Percentiles rank a stretch among this genome's conserved stretches.
These are phyloP conservation scores for Fonsecaea pedrosoi DNA, from an alignment of 2,329 filamentous ascomycete species.

Conservation along the genomic window DNA sequence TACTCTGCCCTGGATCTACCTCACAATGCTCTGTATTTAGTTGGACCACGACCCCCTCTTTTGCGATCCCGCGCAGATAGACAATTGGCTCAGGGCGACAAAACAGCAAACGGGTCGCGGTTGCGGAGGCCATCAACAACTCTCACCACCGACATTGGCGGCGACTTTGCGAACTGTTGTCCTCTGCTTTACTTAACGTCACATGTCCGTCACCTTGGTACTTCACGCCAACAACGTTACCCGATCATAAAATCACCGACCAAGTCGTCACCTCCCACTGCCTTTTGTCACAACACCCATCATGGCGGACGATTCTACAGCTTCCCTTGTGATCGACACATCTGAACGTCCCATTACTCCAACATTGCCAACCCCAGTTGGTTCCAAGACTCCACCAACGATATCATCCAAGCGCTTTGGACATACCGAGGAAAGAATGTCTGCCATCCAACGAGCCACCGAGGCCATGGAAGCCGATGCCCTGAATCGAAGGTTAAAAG, in stretches of 20 bases:
- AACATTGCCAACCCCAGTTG: conserved; percentile 61
- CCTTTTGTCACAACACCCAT: conserved; percentile 14
- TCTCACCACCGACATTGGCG: conserved; percentile 2
- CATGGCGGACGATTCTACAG: conserved; percentile 33
- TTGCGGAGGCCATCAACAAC: conserved; percentile 29
- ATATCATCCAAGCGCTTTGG: conserved; percentile 56
- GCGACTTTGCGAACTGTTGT: conserved; percentile 1
- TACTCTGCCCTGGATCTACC: neutral
- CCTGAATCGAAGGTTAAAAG: conserved; percentile 65
- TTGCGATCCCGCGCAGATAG: conserved; percentile 6
- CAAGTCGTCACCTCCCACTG: conserved; percentile 7
- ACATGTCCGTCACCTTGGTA: conserved; percentile 15
- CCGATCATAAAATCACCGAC: neutral
- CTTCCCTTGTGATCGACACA: conserved; percentile 23
- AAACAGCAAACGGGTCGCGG: conserved; percentile 28
- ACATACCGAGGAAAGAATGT: conserved; percentile 32
- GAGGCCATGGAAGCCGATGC: conserved; percentile 66
- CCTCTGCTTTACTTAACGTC: conserved; percentile 16
- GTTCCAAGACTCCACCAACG: conserved; percentile 67
- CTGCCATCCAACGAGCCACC: conserved; percentile 45
- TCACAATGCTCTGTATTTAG: conserved; percentile 17
- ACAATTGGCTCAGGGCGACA: conserved; percentile 19
- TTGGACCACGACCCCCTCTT: neutral
- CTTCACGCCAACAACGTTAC: conserved; percentile 11
- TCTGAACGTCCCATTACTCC: conserved; percentile 49